A percentile compares a stretch with the other conserved stretches of the same genome.
These are phyloP conservation scores for Annulohypoxylon moriforme DNA, from an alignment of 495 filamentous ascomycete genomes.

Conservation along the genomic window DNA sequence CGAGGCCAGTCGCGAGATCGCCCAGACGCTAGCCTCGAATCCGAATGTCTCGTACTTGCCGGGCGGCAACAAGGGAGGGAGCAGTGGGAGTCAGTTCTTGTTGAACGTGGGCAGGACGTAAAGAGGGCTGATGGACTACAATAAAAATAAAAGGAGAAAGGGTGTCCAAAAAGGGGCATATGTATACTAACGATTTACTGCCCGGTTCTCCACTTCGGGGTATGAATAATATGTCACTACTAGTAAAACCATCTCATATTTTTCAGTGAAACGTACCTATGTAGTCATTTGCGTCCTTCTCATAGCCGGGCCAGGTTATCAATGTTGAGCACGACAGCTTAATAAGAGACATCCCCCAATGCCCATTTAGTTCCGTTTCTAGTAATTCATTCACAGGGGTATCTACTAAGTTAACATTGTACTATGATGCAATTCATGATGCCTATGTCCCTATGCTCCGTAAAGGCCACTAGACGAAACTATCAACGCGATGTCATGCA, in stretches of 20 bases:
- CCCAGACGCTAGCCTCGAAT: conserved; percentile 86
- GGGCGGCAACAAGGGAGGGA: conserved; percentile 71
- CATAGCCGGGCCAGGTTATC: not conserved
- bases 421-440: not conserved
- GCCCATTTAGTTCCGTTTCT: not conserved
- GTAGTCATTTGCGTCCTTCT: conserved; percentile 4
- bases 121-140: conserved; percentile 11
- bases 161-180: conserved; percentile 1
- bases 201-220: conserved; percentile 50
- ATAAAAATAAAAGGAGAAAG: conserved; percentile 6
- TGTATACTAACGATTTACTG: conserved; percentile 42
- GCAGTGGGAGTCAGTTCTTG: conserved; percentile 66
- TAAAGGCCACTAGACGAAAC: not conserved
- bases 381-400: too few relatives aligned
- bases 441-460: not conserved
- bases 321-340: not conserved
- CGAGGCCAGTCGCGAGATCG: conserved; percentile 97
- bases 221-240: conserved; percentile 47
- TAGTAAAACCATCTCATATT: conserved; percentile 17
- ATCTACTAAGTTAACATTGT: not conserved
- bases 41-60: conserved; percentile 97
- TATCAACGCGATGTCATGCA: not conserved
- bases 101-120: conserved; percentile 61
- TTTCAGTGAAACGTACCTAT: not conserved
- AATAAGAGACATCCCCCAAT: not conserved